Base-by-base conservation (phyloP, 345 rosid genomes). In the Populus euphratica region DNA sequence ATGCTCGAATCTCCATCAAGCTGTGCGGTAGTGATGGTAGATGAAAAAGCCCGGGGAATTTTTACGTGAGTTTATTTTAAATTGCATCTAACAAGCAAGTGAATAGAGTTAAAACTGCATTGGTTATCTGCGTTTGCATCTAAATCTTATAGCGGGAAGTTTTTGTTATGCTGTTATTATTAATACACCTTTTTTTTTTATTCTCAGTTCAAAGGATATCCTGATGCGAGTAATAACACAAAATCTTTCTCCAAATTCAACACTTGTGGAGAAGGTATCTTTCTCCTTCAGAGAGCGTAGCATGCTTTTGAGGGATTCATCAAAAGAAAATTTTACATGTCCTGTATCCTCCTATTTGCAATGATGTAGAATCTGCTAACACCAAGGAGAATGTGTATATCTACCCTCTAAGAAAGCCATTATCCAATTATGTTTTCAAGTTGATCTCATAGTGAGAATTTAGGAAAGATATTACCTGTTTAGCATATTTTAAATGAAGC, bases 171-270 rank as follows among this genome's bases (percentile, higher is more conserved):
- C 21, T 31, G 16, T 74, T 43, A 9, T 41, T 56, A 64, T 68
- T 66, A 23, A 68, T 67, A 67, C 35, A 71, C 75, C 23, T 17
- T 23, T 64, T 33, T 62, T 80, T 80, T 72, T 44, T 70, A 69
- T 77, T 65, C 31, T 56, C 86, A 96, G 99, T 62, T 94, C 99
- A 72, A 96, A 92, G 86, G 99, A 96, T 81, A 96, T 96, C 74
- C 83, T 96, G 91, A 94, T 94, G 99, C 90, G 99, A 76, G 95
- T 96, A 76, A 90, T 92, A 70, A 86, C 97, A 59, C 94, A 94
- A 81, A 87, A 88, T 85, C 91, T 90, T 68, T 76, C 97, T 52
- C 88, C 98, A 23, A 89, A 88, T 71, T 87, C 93, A 56, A 92
- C 94, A 79, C 72, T 82, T 71, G 90, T 94, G 69, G 99, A 96